Evolutionary conservation across 75 land plant genomes (phyloP), one percentile per base, ranked within the genome.

Genomic region (Pinus taeda): DNA sequence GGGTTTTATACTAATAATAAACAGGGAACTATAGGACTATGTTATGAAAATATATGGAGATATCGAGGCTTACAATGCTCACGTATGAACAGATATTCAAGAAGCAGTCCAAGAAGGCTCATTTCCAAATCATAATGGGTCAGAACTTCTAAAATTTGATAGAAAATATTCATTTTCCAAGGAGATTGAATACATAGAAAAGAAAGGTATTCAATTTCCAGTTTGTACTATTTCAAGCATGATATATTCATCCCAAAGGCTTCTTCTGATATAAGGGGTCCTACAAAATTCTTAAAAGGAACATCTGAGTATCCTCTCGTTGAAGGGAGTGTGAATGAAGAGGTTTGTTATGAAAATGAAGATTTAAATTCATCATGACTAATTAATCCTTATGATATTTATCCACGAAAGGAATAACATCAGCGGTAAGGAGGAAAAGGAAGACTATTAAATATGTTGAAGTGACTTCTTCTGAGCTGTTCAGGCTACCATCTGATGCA

Each of bases 21-120:
- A 58, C 80, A 74, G 37, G 69, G 78, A 74, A 21, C 59, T 0
- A 33, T 66, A 26, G 80, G 77, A 70, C 65, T 74, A 17, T 82
- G 75, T 77, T 21, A 80, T 17, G 86, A 78, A 15, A 79, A 84
- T 81, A 85, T 37, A 85, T 80, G 71, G 92, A 90, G 74, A 73
- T 59, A 30, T n/a, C 89, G 30, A 92, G 85, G 76, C 86, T 76
- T 76, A 93, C 83, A 63, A 91, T 93, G 88, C 86, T 93, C 65
- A 77, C 85, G 64, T 93, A 93, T 65, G 93, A 93, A 74, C 64
- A 85, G 12, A 73, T 78, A 65, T 90, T 93, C 71, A 88, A 78
- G 80, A 83, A 83, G 3, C 76, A 66, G 78, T 86, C 60, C 76
- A 75, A n/a, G 73, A 71, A 0, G 30, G 58, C 15, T 29, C 58